Evolutionary conservation across 2,329 filamentous ascomycete genomes (phyloP), one percentile per base, ranked within the genome.

Genomic region (Arthrinium puccinioides): DNA sequence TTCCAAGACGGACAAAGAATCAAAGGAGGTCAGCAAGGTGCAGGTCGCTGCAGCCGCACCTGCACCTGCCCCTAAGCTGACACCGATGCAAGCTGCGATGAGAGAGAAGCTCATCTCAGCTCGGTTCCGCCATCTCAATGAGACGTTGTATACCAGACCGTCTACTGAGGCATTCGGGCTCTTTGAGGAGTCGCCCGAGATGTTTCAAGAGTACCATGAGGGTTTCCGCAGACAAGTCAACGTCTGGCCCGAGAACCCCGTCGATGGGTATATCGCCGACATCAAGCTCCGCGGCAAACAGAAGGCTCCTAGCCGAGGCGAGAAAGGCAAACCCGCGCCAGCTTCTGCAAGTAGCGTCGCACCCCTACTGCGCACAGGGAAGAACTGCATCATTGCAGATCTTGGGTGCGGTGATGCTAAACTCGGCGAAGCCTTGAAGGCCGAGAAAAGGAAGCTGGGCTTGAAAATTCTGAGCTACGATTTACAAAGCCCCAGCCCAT

Each of bases 191-290:
- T 87, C 86, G 34, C 92, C 92, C 0, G 87, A 94, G 56, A 89
- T 97, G 74, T 98, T 97, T 64, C 74, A 79, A 49, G 89, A 97
- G 63, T 98, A 98, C 63, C 92, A 98, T 64, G 83, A 88, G 43
- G 92, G 92, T 23, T 98, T 98, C 72, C 84, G 89, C 1, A 85
- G 89, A 37, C 92, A 98, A 65, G 92, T 97, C 41, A 82, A 87
- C 54, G 84, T 89, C 3, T 98, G 92, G 92, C 92, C 92, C 7
- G 86, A 90, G 55, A 98, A 98, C 62, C 92, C 92, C 0, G 87
- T 98, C 32, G 86, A 96, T 59, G 78, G 76, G 40, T 97, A 94
- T 64, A 81, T 96, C 46, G 57, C 66, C 20, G 74, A 82, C 35
- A 79, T 97, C 46, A 72, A 79, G 39, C 56, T 63, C 13, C 78